Evolutionary conservation across 352 stramenopile genomes (phyloP).

Genomic region (Phytophthora hybrid): DNA sequence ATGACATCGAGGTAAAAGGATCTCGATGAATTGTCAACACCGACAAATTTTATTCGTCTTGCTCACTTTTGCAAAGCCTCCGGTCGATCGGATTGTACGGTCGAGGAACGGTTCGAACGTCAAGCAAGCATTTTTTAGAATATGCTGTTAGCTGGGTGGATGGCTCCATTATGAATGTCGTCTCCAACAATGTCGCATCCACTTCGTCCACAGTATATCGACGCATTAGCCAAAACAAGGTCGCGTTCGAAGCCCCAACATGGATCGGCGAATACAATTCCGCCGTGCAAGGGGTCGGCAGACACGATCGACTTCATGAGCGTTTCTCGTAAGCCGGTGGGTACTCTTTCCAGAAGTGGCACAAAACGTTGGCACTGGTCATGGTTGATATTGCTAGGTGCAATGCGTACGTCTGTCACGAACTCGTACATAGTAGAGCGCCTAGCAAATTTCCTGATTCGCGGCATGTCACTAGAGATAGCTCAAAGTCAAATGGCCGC

Average conservation of each 20-base stretch:
- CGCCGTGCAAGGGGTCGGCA: slow-evolving; percentile 34
- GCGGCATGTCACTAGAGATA: no score
- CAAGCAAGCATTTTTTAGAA: slow-evolving; percentile 35
- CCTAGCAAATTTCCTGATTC: no score
- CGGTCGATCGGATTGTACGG: slow-evolving; percentile 30
- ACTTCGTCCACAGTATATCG: slow-evolving; percentile 22
- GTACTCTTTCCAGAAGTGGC: background rate
- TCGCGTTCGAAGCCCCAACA: slow-evolving; percentile 23
- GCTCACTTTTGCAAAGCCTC: slow-evolving; percentile 31
- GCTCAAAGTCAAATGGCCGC: no score
- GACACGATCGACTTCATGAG: background rate
- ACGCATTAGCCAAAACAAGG: slow-evolving; percentile 13
- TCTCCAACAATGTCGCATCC: slow-evolving; percentile 13
- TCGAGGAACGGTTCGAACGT: slow-evolving; percentile 19
- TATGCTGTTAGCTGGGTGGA: slow-evolving; percentile 10
- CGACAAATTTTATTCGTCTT: slow-evolving; percentile 41
- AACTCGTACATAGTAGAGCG: no score
- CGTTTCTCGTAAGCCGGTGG: background rate
- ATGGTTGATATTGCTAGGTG: background rate
- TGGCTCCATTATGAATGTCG: background rate
- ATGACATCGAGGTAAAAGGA: slow-evolving; percentile 34
- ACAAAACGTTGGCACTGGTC: background rate
- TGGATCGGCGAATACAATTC: slow-evolving; percentile 17
- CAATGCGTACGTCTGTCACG: no score
- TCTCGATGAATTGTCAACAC: slow-evolving; percentile 1